Evolutionary conservation across 208 protist species (phyloP).

Genomic region (Acanthamoeba castellanii): DNA sequence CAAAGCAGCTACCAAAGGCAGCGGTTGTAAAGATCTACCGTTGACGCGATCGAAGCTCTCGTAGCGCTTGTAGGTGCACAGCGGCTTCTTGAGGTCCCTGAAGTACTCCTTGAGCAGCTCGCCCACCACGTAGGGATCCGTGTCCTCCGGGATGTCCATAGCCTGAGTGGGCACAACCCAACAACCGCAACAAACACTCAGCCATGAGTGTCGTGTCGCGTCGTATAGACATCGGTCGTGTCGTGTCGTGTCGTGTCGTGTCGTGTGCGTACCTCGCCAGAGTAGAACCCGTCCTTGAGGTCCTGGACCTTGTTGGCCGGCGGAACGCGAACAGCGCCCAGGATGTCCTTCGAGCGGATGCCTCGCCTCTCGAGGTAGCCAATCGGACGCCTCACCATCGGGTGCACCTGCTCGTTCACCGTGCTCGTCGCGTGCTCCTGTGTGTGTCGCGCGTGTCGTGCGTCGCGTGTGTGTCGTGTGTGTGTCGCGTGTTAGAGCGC

Average conservation of each 20-base stretch:
- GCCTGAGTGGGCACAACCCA: no score
- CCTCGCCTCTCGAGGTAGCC: conserved; percentile 23
- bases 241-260: no score
- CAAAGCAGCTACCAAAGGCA: background rate
- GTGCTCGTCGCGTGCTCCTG: background rate
- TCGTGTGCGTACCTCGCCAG: background rate
- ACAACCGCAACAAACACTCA: no score
- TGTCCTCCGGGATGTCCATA: conserved; percentile 28
- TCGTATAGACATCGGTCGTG: no score
- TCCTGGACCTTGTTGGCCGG: conserved; percentile 48
- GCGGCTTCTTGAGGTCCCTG: conserved; percentile 52
- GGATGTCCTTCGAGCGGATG: conserved; percentile 52
- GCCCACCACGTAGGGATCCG: conserved; percentile 36
- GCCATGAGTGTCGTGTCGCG: no score
- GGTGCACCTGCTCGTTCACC: conserved; percentile 71
- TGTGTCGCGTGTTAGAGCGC: no score
- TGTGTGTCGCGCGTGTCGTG: background rate
- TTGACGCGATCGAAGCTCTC: conserved; percentile 28
- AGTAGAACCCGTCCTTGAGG: conserved; percentile 67
- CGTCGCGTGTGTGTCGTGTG: no score
- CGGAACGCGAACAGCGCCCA: background rate
- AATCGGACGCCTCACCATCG: conserved; percentile 56
- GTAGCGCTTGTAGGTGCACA: conserved; percentile 71
- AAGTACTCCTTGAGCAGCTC: conserved; percentile 74
- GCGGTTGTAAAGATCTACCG: background rate